A percentile compares a stretch with the other conserved stretches of the same genome.
These are phyloP conservation scores for Endocarpon pusillum DNA, from an alignment of 495 filamentous ascomycete species.

Conservation along the genomic window DNA sequence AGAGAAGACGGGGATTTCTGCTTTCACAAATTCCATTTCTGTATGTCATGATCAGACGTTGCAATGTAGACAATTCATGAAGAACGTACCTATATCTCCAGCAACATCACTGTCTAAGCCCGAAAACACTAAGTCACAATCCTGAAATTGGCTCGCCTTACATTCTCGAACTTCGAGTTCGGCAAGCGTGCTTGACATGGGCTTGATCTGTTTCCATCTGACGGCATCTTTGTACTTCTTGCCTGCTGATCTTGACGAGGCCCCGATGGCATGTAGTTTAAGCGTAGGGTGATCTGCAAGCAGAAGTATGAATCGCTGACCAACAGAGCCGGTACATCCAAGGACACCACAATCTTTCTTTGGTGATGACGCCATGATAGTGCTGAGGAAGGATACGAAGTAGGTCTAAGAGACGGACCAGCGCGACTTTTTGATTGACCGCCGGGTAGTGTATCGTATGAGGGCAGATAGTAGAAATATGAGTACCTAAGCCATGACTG, in stretches of 20 bases:
- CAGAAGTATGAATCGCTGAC: slow-evolving; percentile 71
- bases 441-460: too few species aligned
- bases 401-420: too few species aligned
- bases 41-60: background rate
- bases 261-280: slow-evolving; percentile 58
- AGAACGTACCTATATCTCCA: slow-evolving; percentile 53
- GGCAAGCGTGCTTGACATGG: slow-evolving; percentile 49
- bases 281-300: slow-evolving; percentile 65
- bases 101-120: slow-evolving; percentile 75
- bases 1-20: slow-evolving; percentile 66
- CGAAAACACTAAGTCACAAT: slow-evolving; percentile 80
- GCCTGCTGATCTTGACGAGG: slow-evolving; percentile 59
- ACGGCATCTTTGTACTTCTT: slow-evolving; percentile 75
- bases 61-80: slow-evolving; percentile 1
- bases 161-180: slow-evolving; percentile 61
- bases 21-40: slow-evolving; percentile 68
- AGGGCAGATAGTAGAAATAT: too few species aligned
- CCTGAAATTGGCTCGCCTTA: slow-evolving; percentile 52
- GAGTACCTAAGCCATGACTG: too few species aligned
- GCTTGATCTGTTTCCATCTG: slow-evolving; percentile 63
- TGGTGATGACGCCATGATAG: too few species aligned
- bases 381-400: too few species aligned
- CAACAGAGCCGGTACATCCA: slow-evolving; percentile 65
- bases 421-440: too few species aligned
- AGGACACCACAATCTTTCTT: too few species aligned